Conservation (phyloP, 2,329 filamentous ascomycete species). For the Fusarium beomiforme region DNA sequence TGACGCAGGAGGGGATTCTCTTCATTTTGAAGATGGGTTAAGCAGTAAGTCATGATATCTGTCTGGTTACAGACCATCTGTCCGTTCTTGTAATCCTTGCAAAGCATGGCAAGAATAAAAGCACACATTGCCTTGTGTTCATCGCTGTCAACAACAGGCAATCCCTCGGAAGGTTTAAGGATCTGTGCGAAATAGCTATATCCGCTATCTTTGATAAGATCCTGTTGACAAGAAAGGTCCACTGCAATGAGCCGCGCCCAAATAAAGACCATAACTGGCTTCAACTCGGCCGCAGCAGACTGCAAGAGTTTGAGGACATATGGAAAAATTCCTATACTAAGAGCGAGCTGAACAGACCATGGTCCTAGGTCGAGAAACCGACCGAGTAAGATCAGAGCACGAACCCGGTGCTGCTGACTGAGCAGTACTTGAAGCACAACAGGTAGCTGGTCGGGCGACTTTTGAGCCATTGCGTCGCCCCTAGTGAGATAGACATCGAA, state of each 20-base stretch:
- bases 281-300: constrained; percentile 92
- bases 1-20: constrained; percentile 91
- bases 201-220: constrained; percentile 95
- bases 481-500: constrained; percentile 95
- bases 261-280: constrained; percentile 99
- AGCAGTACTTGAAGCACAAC: constrained; percentile 96
- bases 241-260: constrained; percentile 97
- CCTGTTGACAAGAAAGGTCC: constrained; percentile 90
- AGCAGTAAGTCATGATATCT: constrained; percentile 88
- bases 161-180: constrained; percentile 82
- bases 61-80: constrained; percentile 91
- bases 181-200: constrained; percentile 98
- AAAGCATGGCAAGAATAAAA: constrained; percentile 97
- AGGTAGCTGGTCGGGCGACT: constrained; percentile 91
- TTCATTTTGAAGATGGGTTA: constrained; percentile 83
- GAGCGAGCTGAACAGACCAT: constrained; percentile 97
- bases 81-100: constrained; percentile 91
- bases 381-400: constrained; percentile 89
- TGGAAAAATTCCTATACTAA: constrained; percentile 98
- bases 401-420: constrained; percentile 92
- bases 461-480: constrained; percentile 82
- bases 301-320: constrained; percentile 98
- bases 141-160: constrained; percentile 87
- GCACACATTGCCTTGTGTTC: constrained; percentile 99
- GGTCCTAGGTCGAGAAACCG: constrained; percentile 95